Evolutionary conservation across 192 early-diverging fungal genomes (phyloP), one percentile per base, ranked within the genome.

Genomic region (Entophlyctis helioformis): DNA sequence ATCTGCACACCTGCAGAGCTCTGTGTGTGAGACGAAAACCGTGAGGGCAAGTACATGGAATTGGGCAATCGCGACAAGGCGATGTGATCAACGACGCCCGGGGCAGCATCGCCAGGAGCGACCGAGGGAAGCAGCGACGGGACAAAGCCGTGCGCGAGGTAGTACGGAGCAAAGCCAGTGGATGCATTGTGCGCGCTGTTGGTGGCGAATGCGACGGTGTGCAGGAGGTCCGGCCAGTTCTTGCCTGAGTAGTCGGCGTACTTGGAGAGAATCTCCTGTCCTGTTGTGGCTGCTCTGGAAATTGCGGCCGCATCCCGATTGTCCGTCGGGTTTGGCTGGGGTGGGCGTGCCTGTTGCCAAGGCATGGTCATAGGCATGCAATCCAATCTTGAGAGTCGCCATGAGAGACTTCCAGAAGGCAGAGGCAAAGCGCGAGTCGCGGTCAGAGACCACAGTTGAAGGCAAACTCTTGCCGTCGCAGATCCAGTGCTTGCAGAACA

Each of bases 201-300:
- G 58, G 73, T 78, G 0, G 62, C 54, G 29, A 73, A 67, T 33
- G 73, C 68, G 1, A 58, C 68, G 39, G 18, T 60, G 50, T 32
- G 53, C n/a, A n/a, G n/a, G n/a, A n/a, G n/a, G n/a, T n/a, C n/a
- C n/a, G n/a, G n/a, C n/a, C n/a, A n/a, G n/a, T n/a, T n/a, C n/a
- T n/a, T n/a, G n/a, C n/a, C n/a, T n/a, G n/a, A n/a, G n/a, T n/a
- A n/a, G n/a, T n/a, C 50, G 10, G 57, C 46, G 20, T 39, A 69
- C 6, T 42, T 45, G 0, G 68, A 36, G 0, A 78, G 63, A 22
- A 40, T 8, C 11, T 22, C 12, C 4, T 53, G 27, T 1, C n/a
- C n/a, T n/a, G n/a, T n/a, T n/a, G n/a, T n/a, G n/a, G n/a, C 70
- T 34, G 22, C 27, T 47, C 22, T 50, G 52, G 43, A 55, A 70